Base-by-base conservation (phyloP, 1,284 basidiomycete species). In the Puccinia horiana region DNA sequence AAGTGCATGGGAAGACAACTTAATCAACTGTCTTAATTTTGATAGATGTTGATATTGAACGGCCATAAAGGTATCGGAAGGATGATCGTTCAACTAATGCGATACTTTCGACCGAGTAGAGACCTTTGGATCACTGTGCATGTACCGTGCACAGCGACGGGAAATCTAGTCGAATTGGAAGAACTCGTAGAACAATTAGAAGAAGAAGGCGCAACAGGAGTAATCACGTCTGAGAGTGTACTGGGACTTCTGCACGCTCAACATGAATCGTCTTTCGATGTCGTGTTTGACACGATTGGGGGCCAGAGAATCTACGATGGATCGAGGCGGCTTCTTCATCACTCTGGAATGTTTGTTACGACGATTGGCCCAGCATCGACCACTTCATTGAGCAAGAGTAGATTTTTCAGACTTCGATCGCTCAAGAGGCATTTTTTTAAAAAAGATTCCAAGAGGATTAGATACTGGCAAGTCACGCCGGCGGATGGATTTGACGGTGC, bases 111-210 rank as follows among this genome's bases (percentile, higher is more conserved):
- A 14, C 84, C 84, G 0, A 81, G 74, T 23, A 35, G 83, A 32
- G 87, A 88, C 26, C 84, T 88, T 29, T 86, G 87, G 83, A 86
- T 88, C 54, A 86, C 87, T 3, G 88, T 87, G 0, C 88, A 88
- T 74, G 87, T 87, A 69, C 87, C 88, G 1, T 83, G 86, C 16
- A 76, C 69, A 12, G 69, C 79, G 18, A 49, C 56, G 23, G 54
- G 49, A 5, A 74, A 69, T 63, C 26, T 81, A 29, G 70, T 61
- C 26, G 69, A 63, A 23, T 61, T 74, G 2, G 70, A 58, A 37
- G 54, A 61, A 12, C 35, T 58, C 20, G 52, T 56, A 16, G 70
- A 54, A 44, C 35, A 70, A 54, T 65, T 69, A 72, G 70, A 74
- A 74, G 37, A 40, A 47, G 42, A 69, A 26, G 79, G 79, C n/a